Percentiles rank a stretch among this genome's conserved stretches.
phyloP scores from a whole-genome alignment of 257 asterid genomes.

The Apocynum venetum region DNA sequence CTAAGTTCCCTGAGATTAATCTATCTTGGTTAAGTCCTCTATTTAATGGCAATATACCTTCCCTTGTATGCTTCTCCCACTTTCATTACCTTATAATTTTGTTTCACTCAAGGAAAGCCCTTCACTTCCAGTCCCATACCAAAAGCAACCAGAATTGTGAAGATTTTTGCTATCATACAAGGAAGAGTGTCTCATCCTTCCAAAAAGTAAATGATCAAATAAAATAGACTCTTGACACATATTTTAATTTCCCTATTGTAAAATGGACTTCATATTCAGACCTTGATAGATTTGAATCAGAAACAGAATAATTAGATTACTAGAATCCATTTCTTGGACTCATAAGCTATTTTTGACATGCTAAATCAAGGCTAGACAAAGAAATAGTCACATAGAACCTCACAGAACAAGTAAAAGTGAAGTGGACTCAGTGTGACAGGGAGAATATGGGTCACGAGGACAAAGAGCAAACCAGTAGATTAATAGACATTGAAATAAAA shows the following conservation, averaged over 20 bases:
- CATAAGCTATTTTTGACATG: not conserved
- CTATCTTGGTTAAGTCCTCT: not conserved
- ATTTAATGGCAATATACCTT: not conserved
- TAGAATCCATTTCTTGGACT: not conserved
- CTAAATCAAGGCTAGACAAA: not conserved
- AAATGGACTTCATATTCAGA: not conserved
- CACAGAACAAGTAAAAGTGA: not conserved
- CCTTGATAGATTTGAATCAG: not conserved
- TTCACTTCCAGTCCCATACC: not conserved
- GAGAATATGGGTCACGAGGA: not conserved
- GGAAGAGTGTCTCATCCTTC: not conserved
- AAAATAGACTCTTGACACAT: not conserved
- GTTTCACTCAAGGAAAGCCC: not conserved
- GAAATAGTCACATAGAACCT: not conserved
- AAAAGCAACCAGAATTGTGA: not conserved
- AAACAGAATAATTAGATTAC: not conserved
- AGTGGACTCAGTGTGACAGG: not conserved
- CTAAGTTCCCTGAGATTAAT: not conserved
- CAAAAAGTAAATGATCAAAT: not conserved
- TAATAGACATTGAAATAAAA: not conserved
- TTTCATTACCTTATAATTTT: not conserved
- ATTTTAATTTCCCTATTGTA: not conserved
- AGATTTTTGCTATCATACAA: not conserved
- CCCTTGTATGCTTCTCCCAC: too few relatives aligned
- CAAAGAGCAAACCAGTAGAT: conserved; percentile 6